Evolutionary conservation across 768 basidiomycete genomes (phyloP), one percentile per base, ranked within the genome.

Genomic region (Dacryopinax spathularia): DNA sequence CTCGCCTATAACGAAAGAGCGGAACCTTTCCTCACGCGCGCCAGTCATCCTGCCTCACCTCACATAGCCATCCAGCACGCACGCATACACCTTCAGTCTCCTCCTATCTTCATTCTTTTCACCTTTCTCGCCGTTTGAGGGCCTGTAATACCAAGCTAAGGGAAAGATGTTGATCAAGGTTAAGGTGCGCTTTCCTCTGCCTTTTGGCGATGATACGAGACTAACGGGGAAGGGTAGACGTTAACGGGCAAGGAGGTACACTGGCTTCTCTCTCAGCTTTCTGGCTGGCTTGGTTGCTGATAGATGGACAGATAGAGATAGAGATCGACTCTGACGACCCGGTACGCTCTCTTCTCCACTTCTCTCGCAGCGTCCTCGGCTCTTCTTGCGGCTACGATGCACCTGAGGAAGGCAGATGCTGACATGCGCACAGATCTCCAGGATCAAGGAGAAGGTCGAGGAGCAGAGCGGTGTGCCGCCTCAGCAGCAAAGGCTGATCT

Each of bases 401-500:
- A 6, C 33, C 34, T 2, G 1, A 20, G 4, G n/a, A 27, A 0
- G 20, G 34, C 0, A 25, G 44, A 48, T 29, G 25, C 35, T 63
- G 16, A 15, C 2, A n/a, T n/a, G n/a, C n/a, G n/a, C n/a, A 18
- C 72, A 98, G 95, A 90, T 96, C 70, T 79, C 84, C 48, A 84
- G 89, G 68, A 92, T 98, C 76, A 98, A 98, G 79, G 93, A 95
- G 81, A 89, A 90, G 74, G 91, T 97, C 9, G 95, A 98, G 74
- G 94, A 97, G 78, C 94, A 97, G 77, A 93, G 92, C 5, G 95
- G 95, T 67, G 95, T 98, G 39, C 95, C 95, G 25, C 95, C 95
- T 65, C 89, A 80, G 41, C 95, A 98, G 75, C 95, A 98, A 74
- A 84, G 95, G 64, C 75, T 98, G 70, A 98, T 98, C 73, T 96